These are phyloP conservation scores for Rhynchosporium secalis DNA, from an alignment of 2,329 filamentous ascomycete species.

Conservation along the genomic window DNA sequence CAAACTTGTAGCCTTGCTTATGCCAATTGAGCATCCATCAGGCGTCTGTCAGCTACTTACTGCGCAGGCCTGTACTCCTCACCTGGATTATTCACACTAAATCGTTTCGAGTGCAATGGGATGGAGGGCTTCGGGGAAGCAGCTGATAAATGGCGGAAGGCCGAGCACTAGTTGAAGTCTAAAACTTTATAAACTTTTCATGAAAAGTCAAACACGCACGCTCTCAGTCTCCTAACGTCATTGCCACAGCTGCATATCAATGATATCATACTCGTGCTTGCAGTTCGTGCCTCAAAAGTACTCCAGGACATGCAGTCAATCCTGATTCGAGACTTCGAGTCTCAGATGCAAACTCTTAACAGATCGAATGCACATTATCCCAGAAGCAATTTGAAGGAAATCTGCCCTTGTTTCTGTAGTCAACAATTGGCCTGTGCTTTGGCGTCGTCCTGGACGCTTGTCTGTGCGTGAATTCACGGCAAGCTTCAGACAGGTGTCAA, in stretches of 20 bases:
- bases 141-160: neutral
- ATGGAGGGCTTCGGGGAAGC: neutral
- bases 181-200: neutral
- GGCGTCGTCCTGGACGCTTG: neutral
- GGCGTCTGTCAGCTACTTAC: too few relatives aligned
- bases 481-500: neutral
- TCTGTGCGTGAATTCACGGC: neutral
- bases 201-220: neutral
- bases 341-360: neutral
- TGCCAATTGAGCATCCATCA: too few relatives aligned
- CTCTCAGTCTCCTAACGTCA: neutral
- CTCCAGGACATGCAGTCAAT: neutral
- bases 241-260: neutral
- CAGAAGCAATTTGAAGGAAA: neutral
- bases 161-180: neutral
- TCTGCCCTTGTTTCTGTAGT: neutral
- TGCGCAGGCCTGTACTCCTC: neutral
- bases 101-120: neutral
- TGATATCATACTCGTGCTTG: neutral
- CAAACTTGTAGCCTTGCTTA: too few relatives aligned
- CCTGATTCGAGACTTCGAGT: neutral
- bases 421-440: neutral
- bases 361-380: neutral
- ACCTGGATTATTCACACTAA: neutral
- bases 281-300: neutral